Conservation (phyloP, 306 rosid genomes). For the Styphnolobium japonicum region DNA sequence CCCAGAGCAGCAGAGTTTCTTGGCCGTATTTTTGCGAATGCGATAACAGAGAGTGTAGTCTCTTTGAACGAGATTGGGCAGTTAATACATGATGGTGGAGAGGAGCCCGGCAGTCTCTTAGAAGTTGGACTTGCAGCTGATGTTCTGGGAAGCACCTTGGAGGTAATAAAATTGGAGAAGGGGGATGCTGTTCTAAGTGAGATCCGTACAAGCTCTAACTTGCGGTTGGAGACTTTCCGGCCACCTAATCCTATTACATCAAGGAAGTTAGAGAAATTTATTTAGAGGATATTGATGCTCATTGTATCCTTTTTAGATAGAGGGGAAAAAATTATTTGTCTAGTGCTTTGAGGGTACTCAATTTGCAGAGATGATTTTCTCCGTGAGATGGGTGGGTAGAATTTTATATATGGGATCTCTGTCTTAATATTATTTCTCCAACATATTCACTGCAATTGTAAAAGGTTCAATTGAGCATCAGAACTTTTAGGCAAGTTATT, state of each 20-base stretch:
- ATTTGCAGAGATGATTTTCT: conserved; percentile 48
- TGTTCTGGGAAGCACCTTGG: conserved; percentile 71
- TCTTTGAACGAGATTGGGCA: conserved; percentile 60
- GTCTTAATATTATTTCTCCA: conserved; percentile 46
- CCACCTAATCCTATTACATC: conserved; percentile 55
- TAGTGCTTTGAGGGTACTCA: conserved; percentile 49
- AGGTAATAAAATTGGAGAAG: conserved; percentile 52
- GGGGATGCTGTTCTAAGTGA: conserved; percentile 61
- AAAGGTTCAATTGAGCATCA: conserved; percentile 56
- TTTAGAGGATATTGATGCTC: conserved; percentile 66
- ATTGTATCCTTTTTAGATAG: conserved; percentile 45
- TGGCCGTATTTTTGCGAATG: conserved; percentile 56
- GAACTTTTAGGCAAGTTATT: conserved; percentile 25
- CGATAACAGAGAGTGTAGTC: conserved; percentile 51
- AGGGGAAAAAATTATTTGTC: conserved; percentile 15
- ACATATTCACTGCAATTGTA: conserved; percentile 45
- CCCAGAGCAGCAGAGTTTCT: conserved; percentile 87
- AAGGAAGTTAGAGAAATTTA: conserved; percentile 64
- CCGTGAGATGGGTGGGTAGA: conserved; percentile 38
- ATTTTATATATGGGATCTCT: conserved; percentile 38
- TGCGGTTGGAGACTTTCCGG: conserved; percentile 64
- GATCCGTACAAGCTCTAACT: conserved; percentile 41
- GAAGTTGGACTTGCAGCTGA: conserved; percentile 73
- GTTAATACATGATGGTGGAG: conserved; percentile 67
- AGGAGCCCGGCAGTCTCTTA: conserved; percentile 63